A percentile compares a stretch with the other conserved stretches of the same genome.
Conservation (phyloP, 768 basidiomycete genomes). For the Lentinula lateritia region DNA sequence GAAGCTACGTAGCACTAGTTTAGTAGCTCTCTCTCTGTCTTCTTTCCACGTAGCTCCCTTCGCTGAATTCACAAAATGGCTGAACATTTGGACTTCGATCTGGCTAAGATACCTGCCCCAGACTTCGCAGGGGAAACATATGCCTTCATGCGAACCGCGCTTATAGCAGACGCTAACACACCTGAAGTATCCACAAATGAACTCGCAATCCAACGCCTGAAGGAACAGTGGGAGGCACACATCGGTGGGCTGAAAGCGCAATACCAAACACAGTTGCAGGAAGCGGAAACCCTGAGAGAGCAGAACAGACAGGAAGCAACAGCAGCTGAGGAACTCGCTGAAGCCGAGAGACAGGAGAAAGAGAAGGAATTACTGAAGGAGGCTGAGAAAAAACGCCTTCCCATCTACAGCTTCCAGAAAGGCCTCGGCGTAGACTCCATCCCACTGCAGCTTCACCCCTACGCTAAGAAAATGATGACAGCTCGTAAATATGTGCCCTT, state of each 20-base stretch:
- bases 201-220: conserved; percentile 6
- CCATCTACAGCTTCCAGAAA: background rate
- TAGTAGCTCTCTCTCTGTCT: no score
- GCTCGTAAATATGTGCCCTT: background rate
- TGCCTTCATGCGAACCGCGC: background rate
- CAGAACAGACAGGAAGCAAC: background rate
- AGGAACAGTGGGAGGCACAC: background rate
- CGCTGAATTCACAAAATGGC: background rate
- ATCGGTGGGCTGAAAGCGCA: background rate
- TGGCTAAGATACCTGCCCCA: background rate
- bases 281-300: no score
- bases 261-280: background rate
- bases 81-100: background rate
- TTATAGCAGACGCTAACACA: background rate
- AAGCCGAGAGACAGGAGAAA: conserved; percentile 16
- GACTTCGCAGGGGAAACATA: background rate
- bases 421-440: background rate
- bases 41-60: no score
- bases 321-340: no score
- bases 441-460: background rate
- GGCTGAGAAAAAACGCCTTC: conserved; percentile 8
- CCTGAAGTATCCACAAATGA: conserved; percentile 7
- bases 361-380: conserved; percentile 17
- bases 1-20: no score
- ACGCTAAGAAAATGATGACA: background rate